A percentile compares a stretch with the other conserved stretches of the same genome.
Conservation (phyloP, 257 asterid species). For the Ajuga chamaepitys region DNA sequence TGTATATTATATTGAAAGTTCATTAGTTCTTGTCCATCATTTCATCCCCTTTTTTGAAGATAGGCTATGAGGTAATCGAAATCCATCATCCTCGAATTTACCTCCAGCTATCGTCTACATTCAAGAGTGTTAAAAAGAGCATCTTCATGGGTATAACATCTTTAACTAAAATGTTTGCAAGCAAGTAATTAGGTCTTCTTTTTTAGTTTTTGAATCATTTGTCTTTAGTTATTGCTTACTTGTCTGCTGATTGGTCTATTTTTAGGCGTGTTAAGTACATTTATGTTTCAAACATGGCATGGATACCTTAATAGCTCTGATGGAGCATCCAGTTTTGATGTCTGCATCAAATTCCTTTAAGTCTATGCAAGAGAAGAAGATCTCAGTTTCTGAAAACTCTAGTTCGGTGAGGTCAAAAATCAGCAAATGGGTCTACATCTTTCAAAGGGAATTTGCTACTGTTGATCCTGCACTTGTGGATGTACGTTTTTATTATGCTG, state of each 20-base stretch:
- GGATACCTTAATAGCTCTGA: conserved; percentile 44
- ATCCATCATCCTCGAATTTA: not conserved
- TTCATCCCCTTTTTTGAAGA: not conserved
- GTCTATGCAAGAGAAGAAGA: conserved; percentile 41
- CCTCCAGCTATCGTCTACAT: not conserved
- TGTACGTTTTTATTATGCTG: conserved; percentile 32
- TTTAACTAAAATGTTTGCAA: not conserved
- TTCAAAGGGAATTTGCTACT: conserved; percentile 89
- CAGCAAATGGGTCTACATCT: conserved; percentile 61
- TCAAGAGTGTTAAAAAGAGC: not conserved
- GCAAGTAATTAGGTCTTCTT: not conserved
- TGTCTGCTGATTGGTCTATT: no score
- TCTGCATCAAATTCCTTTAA: conserved; percentile 54
- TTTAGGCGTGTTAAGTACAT: no score
- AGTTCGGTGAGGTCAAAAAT: conserved; percentile 22
- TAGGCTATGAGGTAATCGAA: not conserved
- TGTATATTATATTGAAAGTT: not conserved
- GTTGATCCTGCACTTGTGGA: conserved; percentile 75
- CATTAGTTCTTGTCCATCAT: not conserved
- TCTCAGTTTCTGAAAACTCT: conserved; percentile 38
- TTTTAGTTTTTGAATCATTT: no score
- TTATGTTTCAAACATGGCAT: conserved; percentile 36
- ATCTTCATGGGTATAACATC: not conserved
- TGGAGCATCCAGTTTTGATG: conserved; percentile 69
- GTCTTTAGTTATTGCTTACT: not conserved